Evolutionary conservation across 495 filamentous ascomycete genomes (phyloP), one percentile per base, ranked within the genome.

Genomic region (Pseudomonodictys pantanalensis): DNA sequence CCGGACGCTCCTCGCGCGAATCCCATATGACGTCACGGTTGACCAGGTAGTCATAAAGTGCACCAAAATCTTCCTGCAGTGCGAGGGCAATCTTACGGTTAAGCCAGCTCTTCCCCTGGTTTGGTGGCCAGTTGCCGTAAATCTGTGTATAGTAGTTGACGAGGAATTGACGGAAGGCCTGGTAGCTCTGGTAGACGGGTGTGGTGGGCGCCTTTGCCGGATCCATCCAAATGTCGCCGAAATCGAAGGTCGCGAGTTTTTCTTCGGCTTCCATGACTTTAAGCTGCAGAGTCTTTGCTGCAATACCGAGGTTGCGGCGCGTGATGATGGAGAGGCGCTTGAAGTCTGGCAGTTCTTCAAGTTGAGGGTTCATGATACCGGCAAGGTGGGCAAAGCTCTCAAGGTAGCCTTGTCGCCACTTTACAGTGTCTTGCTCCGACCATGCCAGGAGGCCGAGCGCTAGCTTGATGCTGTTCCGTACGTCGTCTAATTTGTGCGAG

Each of bases 31-130:
- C 77, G 48, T 88, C 83, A 2, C 84, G 77, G 70, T 88, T 84
- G 30, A 90, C 85, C 3, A 90, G 75, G 61, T 87, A 90, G 67
- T 89, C 85, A 56, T 88, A 90, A 15, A 90, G 75, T 3, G 83
- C 78, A 15, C 81, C 79, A 53, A 89, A 88, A 63, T 90, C 86
- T 32, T 76, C 77, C 60, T 86, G 82, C n/a, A 90, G 70, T 24
- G 73, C 70, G 24, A 77, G 73, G 1, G 80, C 80, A 18, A 86
- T 68, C 26, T 75, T 76, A 23, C 86, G 72, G 11, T 82, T 86
- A 28, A 90, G 74, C 81, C 85, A 87, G 23, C 29, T 77, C 15
- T 72, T 73, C 32, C 78, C 78, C 23, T 70, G 70, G 10, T 71
- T 75, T 0, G 83, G 79, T 17, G 86, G 81, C 86, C 85, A 85